Evolutionary conservation across 129 eudicot genomes (phyloP), one percentile per base, ranked within the genome.

Genomic region (Flaveria robusta): DNA sequence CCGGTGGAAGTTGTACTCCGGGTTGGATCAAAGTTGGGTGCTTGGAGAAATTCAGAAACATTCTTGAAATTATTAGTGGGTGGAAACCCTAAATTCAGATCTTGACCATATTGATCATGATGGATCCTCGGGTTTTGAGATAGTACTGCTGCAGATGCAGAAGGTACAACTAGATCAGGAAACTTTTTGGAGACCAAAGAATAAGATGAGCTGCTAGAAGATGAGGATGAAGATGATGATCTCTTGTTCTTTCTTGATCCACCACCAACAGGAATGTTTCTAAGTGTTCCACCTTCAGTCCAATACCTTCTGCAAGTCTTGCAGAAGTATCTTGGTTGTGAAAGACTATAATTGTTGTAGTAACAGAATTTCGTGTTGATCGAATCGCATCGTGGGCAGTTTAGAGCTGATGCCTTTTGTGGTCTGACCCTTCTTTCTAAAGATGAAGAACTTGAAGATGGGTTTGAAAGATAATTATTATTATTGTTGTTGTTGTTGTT

Each of bases 211-310:
- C 15, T 26, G n/a, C n/a, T n/a, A n/a, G n/a, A n/a, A 18, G n/a
- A 8, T 9, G 87, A 76, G 0, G 84, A 42, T 0, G 89, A 83
- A 0, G 95, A 77, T 7, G 88, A 87, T 54, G 93, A 78, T 87
- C 91, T 87, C 49, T 87, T 92, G 81, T 92, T 92, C 86, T 89
- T 92, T 47, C 96, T 92, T 54, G 97, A 87, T 62, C 96, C 91
- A 72, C 97, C 97, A 45, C 97, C 97, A 72, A 89, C 96, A 37
- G 97, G 97, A 41, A 89, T 92, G 86, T 87, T 92, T 77, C 97
- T 78, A 9, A 92, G 82, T 42, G 93, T 80, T n/a, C 97, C 97
- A 73, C 97, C 97, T 78, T 83, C 93, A 64, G 97, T 92, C 97
- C 97, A 89, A 65, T 92, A 92, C 79, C 97, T 89, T 82, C 91